Evolutionary conservation across 2,329 filamentous ascomycete genomes (phyloP).

Genomic region (Fusarium chaquense): DNA sequence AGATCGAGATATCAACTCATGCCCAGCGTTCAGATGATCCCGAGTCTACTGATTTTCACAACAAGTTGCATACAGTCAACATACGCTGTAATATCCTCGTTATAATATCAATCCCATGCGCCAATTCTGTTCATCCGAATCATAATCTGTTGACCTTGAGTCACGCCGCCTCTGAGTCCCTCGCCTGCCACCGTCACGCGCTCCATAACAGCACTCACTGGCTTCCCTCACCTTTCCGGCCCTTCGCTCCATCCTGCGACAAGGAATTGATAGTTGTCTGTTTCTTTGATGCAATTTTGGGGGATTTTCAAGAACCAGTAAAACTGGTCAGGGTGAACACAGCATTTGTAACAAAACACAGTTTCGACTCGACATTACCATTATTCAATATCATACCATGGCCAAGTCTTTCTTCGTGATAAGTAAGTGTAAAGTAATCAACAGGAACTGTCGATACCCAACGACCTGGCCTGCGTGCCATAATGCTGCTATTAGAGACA

Average conservation of each 20-base stretch:
- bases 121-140: slow-evolving; percentile 2
- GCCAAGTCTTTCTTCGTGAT: slow-evolving; percentile 26
- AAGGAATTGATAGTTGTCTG: neutral
- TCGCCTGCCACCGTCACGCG: slow-evolving; percentile 37
- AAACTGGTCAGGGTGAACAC: neutral
- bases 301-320: too few relatives aligned
- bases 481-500: slow-evolving; percentile 22
- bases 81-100: neutral
- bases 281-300: neutral
- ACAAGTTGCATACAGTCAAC: neutral
- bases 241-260: neutral
- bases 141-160: slow-evolving; percentile 38
- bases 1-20: slow-evolving; percentile 35
- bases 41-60: neutral
- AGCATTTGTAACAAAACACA: slow-evolving; percentile 2
- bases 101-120: slow-evolving; percentile 13
- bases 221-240: neutral
- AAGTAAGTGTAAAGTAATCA: slow-evolving; percentile 8
- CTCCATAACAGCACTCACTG: slow-evolving; percentile 10
- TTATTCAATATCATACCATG: slow-evolving; percentile 48
- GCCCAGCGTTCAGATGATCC: slow-evolving; percentile 32
- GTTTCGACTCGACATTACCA: slow-evolving; percentile 47
- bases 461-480: slow-evolving; percentile 25
- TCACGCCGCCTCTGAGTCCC: slow-evolving; percentile 38
- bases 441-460: slow-evolving; percentile 38